Base-by-base conservation (phyloP, 2,329 filamentous ascomycete genomes). In the Tolypocladium tropicale region DNA sequence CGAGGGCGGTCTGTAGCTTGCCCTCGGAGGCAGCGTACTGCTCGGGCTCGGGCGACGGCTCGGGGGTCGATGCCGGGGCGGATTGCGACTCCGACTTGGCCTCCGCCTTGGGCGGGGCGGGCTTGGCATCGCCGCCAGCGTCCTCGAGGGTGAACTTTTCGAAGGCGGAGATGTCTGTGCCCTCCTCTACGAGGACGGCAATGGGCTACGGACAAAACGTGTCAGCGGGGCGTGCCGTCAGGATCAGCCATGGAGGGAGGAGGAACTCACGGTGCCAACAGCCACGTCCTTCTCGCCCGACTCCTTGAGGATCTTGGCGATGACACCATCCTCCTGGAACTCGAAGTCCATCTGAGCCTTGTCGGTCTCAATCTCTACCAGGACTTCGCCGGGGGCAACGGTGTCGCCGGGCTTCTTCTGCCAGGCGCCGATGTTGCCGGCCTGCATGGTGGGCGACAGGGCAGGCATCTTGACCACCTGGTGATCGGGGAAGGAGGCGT, bases 271-370 rank as follows among this genome's bases (percentile, higher is more conserved):
- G 75, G 88, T 94, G 73, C 94, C 94, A 67, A 99, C 91, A 33
- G 93, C 74, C 60, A 99, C 79, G 72, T 99, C 94, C 81, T 97
- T 99, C 74, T 87, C 88, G 63, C 95, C 95, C 58, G 88, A 86
- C 50, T 96, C 89, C 78, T 91, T 94, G 69, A 99, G 79, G 61
- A 97, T 82, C 82, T 96, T 96, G 68, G 94, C 93, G 64, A 99
- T 81, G 59, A 95, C 83, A 79, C 93, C 94, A 72, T 97, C 94
- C 69, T 99, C 94, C 76, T 99, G 94, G 77, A 95, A 97, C 76
- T 99, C 94, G 73, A 99, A 97, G 79, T 99, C 94, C 94, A 99
- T 99, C 79, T 97, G 94, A 62, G 94, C 94, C 83, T 99, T 99
- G 77, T 99, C 94, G 67, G 94, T 99, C 83, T 99, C 94, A 68